Conservation (phyloP, 1,284 basidiomycete species). For the Cutaneotrichosporon sp. region DNA sequence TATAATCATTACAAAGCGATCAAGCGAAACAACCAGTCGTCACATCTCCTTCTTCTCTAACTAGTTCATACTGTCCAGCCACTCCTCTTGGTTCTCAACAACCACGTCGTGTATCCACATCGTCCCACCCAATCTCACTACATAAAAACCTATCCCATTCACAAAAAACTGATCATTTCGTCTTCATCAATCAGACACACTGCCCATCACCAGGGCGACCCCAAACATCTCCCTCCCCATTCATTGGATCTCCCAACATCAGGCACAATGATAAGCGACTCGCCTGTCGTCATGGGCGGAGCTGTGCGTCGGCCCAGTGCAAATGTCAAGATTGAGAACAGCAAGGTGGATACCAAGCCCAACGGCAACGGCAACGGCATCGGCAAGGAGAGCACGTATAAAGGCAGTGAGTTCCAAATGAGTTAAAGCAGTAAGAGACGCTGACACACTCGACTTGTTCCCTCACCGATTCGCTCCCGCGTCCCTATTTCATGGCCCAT, state of each 20-base stretch:
- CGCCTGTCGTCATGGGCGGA: background rate
- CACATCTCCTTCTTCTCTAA: background rate
- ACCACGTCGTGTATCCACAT: no score
- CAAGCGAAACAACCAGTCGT: background rate
- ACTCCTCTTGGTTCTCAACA: background rate
- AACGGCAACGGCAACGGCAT: background rate
- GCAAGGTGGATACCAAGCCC: background rate
- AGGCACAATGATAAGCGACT: background rate
- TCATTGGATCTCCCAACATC: background rate
- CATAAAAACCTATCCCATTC: no score
- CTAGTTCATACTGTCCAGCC: background rate
- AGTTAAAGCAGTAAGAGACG: background rate
- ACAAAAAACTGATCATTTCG: no score
- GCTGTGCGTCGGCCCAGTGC: background rate
- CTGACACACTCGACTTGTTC: no score
- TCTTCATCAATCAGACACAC: no score
- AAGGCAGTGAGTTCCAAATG: constrained; percentile 12
- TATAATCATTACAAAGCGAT: no score
- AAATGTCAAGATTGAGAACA: no score
- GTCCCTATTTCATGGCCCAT: no score
- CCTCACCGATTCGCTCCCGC: no score
- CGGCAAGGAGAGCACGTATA: background rate
- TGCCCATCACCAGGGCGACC: background rate
- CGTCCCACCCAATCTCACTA: no score
- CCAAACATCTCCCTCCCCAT: background rate